Evolutionary conservation across 345 rosid genomes (phyloP).

Genomic region (Melaleuca quinquenervia): DNA sequence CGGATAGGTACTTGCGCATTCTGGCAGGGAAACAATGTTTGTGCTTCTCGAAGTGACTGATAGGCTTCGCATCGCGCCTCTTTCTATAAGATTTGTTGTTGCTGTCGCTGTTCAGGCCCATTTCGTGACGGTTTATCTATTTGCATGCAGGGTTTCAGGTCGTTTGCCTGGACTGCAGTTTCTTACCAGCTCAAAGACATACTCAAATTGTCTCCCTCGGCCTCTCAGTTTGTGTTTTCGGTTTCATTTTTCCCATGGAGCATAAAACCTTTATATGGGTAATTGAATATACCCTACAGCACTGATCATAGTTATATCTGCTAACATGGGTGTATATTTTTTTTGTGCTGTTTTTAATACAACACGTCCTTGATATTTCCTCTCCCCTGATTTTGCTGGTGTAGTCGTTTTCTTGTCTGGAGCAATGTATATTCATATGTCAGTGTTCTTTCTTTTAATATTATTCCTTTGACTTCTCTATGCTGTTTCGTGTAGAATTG

Average conservation of each 20-base stretch:
- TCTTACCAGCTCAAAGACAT: conserved; percentile 89
- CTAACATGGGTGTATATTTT: background rate
- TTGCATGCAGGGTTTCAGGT: conserved; percentile 71
- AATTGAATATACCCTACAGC: background rate
- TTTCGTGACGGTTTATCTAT: background rate
- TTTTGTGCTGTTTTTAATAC: background rate
- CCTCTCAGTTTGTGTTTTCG: conserved; percentile 80
- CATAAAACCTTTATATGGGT: conserved; percentile 94
- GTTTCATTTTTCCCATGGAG: conserved; percentile 96
- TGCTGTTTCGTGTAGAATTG: conserved; percentile 39
- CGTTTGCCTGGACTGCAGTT: conserved; percentile 97
- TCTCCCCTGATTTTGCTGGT: background rate
- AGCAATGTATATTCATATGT: background rate
- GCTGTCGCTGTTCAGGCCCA: background rate
- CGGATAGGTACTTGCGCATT: background rate
- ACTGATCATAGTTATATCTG: background rate
- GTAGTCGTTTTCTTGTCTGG: background rate
- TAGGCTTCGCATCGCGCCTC: background rate
- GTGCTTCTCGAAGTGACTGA: background rate
- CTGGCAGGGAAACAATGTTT: background rate
- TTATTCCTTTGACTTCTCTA: background rate
- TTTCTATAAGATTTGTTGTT: background rate
- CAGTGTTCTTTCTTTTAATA: background rate
- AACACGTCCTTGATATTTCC: background rate
- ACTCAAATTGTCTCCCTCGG: conserved; percentile 87